Conservation (phyloP, 257 asterid genomes). For the Salvia miltiorrhiza region DNA sequence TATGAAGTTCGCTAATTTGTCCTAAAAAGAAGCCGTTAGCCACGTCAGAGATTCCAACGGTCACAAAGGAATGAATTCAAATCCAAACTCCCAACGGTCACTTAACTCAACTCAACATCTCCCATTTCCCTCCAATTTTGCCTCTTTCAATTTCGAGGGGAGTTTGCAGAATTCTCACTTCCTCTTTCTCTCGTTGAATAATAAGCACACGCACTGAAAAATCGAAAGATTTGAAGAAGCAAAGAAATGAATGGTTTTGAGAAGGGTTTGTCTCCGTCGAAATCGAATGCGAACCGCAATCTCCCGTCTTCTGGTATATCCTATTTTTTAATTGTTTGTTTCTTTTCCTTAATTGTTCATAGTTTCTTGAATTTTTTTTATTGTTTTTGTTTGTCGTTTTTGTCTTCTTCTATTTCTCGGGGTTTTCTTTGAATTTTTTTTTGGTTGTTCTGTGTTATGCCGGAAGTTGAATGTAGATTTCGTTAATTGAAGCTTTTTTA, state of each 20-base stretch:
- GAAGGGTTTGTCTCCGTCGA: conserved; percentile 35
- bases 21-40: neutral
- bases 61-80: conserved; percentile 21
- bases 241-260: conserved; percentile 35
- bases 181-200: neutral
- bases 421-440: neutral
- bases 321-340: too few relatives aligned
- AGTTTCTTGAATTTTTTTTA: neutral
- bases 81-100: conserved; percentile 29
- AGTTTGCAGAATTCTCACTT: neutral
- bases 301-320: conserved; percentile 41
- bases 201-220: neutral
- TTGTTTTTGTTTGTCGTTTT: neutral
- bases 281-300: conserved; percentile 31
- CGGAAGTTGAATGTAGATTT: neutral
- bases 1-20: neutral
- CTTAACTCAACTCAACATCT: neutral
- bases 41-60: conserved; percentile 26
- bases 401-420: neutral
- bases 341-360: neutral
- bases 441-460: neutral
- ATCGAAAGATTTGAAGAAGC: conserved; percentile 10
- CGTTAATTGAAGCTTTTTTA: neutral
- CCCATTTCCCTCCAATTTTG: conserved; percentile 11
- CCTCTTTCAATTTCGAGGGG: neutral